These are phyloP conservation scores for Bocquillonia castaneifolia DNA, from an alignment of 441 rosid species.

Conservation along the genomic window DNA sequence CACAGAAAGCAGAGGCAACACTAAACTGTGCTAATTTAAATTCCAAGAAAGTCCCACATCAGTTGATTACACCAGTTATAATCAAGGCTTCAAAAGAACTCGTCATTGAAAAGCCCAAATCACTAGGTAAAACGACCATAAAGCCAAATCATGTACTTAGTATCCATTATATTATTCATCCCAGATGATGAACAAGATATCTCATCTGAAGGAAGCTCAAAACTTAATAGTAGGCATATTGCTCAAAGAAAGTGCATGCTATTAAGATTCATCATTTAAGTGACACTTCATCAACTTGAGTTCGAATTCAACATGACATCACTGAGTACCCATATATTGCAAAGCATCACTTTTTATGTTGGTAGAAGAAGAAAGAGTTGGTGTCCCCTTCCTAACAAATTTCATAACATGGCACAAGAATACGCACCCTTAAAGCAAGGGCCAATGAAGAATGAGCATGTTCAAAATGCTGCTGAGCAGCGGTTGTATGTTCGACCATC, in stretches of 20 bases:
- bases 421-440: conserved; percentile 50
- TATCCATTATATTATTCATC: not conserved
- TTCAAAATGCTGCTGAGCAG: conserved; percentile 61
- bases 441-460: conserved; percentile 56
- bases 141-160: not conserved
- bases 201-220: not conserved
- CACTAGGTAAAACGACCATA: not conserved
- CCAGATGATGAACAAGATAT: not conserved
- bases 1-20: not conserved
- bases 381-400: not conserved
- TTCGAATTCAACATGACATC: not conserved
- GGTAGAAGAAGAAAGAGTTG: not conserved
- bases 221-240: not conserved
- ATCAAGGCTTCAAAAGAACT: not conserved
- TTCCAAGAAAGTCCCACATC: not conserved
- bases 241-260: not conserved
- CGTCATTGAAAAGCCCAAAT: not conserved
- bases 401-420: not conserved
- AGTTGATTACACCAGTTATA: not conserved
- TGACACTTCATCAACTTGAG: not conserved
- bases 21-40: not conserved
- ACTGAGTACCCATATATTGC: not conserved
- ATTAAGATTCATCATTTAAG: not conserved
- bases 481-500: conserved; percentile 42
- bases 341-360: not conserved